Evolutionary conservation across 148 eudicot genomes (phyloP).

Genomic region (Rhododendron williamsianum): DNA sequence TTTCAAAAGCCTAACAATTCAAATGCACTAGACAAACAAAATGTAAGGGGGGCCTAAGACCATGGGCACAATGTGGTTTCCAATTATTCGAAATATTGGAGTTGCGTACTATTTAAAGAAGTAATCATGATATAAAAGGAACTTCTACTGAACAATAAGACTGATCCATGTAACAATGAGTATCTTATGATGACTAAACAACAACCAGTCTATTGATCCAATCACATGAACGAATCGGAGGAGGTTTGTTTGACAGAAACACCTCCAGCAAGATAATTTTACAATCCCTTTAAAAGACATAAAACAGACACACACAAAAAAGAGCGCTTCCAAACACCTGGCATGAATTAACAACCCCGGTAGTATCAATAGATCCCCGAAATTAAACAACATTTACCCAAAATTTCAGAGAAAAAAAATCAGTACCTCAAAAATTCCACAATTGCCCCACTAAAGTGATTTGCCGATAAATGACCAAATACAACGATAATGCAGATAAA

Average conservation of each 20-base stretch:
- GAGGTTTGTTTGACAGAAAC: not conserved
- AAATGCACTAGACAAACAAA: not conserved
- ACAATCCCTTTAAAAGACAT: not conserved
- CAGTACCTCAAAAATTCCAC: not conserved
- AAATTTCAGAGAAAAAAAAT: not conserved
- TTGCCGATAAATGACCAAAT: not conserved
- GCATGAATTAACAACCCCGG: not conserved
- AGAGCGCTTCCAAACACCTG: not conserved
- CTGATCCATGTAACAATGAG: not conserved
- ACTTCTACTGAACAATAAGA: not conserved
- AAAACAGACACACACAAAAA: not conserved
- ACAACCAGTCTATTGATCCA: not conserved
- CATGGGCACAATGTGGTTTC: not conserved
- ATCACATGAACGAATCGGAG: not conserved
- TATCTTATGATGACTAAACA: not conserved
- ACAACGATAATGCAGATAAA: not conserved
- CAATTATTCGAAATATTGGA: not conserved
- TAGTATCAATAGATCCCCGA: not conserved
- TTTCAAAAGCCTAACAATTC: not conserved
- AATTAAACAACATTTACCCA: not conserved
- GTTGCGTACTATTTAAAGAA: not conserved
- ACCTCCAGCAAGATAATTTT: not conserved
- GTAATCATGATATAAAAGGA: not conserved
- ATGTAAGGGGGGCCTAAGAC: not conserved
- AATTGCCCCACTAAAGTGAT: not conserved